Evolutionary conservation across 805 yeast genomes (phyloP).

Genomic region (Ogataea methylovora): DNA sequence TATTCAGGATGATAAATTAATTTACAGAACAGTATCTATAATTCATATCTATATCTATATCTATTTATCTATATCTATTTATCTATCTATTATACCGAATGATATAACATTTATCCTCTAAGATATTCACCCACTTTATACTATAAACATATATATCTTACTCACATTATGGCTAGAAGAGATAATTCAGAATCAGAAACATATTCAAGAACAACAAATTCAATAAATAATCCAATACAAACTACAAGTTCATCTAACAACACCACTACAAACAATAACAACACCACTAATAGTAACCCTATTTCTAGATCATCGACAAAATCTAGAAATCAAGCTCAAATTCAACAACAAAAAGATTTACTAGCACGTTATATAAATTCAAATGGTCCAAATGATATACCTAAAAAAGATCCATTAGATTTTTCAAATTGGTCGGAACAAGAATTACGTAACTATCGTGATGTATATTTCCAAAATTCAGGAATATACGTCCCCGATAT

Average conservation of each 20-base stretch:
- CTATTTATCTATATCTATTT: too few relatives aligned
- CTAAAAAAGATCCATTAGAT: constrained; percentile 53
- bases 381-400: constrained; percentile 60
- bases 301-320: constrained; percentile 44
- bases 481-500: constrained; percentile 46
- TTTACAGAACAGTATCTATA: too few relatives aligned
- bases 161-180: constrained; percentile 4
- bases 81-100: too few relatives aligned
- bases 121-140: too few relatives aligned
- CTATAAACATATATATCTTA: too few relatives aligned
- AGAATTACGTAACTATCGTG: constrained; percentile 64
- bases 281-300: too few relatives aligned
- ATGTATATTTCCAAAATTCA: constrained; percentile 28
- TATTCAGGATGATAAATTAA: too few relatives aligned
- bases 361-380: constrained; percentile 63
- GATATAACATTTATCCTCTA: too few relatives aligned
- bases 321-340: constrained; percentile 52
- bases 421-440: constrained; percentile 56
- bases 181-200: constrained; percentile 2
- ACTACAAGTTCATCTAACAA: too few relatives aligned
- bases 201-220: not conserved
- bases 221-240: too few relatives aligned
- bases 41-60: too few relatives aligned
- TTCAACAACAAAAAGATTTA: constrained; percentile 64
- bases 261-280: too few relatives aligned